A percentile compares a stretch with the other conserved stretches of the same genome.
These are phyloP conservation scores for Taphrina confusa DNA, from an alignment of 1,139 yeast genomes.

Conservation along the genomic window DNA sequence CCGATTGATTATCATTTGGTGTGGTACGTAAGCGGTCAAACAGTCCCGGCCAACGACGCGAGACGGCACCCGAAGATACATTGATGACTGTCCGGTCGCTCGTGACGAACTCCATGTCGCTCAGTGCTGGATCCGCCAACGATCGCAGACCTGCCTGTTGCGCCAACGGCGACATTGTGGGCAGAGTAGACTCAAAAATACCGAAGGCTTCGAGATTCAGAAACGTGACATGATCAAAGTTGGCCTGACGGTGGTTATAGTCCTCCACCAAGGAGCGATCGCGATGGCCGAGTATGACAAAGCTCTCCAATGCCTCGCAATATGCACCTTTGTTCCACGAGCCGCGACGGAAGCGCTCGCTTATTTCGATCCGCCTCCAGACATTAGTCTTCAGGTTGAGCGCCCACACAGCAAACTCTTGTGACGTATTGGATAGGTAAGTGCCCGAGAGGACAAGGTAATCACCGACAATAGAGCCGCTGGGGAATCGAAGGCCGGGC, in stretches of 20 bases:
- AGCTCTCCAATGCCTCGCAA: constrained; percentile 20
- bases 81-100: constrained; percentile 34
- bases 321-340: constrained; percentile 36
- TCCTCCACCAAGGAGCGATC: constrained; percentile 36
- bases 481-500: constrained; percentile 41
- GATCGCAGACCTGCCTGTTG: constrained; percentile 25
- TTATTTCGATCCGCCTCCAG: constrained; percentile 29
- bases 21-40: neutral
- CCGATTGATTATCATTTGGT: neutral
- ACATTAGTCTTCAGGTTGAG: constrained; percentile 12
- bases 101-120: constrained; percentile 38
- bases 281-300: constrained; percentile 35
- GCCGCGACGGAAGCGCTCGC: constrained; percentile 19
- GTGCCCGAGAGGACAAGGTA: constrained; percentile 39
- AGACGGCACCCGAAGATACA: constrained; percentile 35
- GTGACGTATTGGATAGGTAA: constrained; percentile 33
- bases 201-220: constrained; percentile 37
- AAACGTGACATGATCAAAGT: constrained; percentile 35
- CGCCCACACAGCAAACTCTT: constrained; percentile 36
- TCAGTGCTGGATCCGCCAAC: constrained; percentile 7
- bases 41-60: constrained; percentile 34
- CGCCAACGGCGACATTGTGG: constrained; percentile 19
- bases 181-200: constrained; percentile 16
- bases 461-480: constrained; percentile 39
- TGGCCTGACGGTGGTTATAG: constrained; percentile 37